These are phyloP conservation scores for Russula sp. DNA, from an alignment of 768 basidiomycete species.

Conservation along the genomic window DNA sequence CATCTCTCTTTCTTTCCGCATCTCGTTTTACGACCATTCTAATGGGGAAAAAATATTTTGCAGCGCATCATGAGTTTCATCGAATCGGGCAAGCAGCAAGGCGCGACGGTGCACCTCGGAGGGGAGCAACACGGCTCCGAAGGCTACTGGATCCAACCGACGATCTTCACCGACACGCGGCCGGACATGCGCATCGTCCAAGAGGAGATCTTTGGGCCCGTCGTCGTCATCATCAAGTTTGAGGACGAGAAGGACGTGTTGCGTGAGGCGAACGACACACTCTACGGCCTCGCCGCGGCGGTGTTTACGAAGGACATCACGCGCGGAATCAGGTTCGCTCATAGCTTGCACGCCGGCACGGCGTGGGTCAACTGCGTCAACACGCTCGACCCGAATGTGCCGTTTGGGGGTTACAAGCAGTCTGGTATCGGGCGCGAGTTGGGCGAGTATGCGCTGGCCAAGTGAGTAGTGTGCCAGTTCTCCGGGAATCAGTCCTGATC, in stretches of 20 bases:
- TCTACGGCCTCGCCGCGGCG: slow-evolving; percentile 81
- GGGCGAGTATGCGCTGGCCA: slow-evolving; percentile 44
- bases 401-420: slow-evolving; percentile 66
- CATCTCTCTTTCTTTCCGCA: neutral
- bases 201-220: slow-evolving; percentile 61
- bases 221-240: slow-evolving; percentile 62
- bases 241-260: slow-evolving; percentile 55
- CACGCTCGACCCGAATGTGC: slow-evolving; percentile 38
- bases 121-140: slow-evolving; percentile 44
- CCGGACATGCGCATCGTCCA: slow-evolving; percentile 50
- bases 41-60: neutral
- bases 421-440: slow-evolving; percentile 59
- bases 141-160: slow-evolving; percentile 59
- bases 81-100: slow-evolving; percentile 47
- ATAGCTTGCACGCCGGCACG: slow-evolving; percentile 74
- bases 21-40: neutral
- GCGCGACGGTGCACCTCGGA: slow-evolving; percentile 49
- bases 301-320: slow-evolving; percentile 79
- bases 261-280: slow-evolving; percentile 73
- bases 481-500: too few relatives aligned
- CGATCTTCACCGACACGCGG: slow-evolving; percentile 50
- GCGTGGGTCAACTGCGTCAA: slow-evolving; percentile 52
- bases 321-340: slow-evolving; percentile 64
- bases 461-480: slow-evolving; percentile 20
- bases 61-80: slow-evolving; percentile 59